phyloP scores from a whole-genome alignment of 2,329 filamentous ascomycete species.

The Aspergillus quadrilineatus region DNA sequence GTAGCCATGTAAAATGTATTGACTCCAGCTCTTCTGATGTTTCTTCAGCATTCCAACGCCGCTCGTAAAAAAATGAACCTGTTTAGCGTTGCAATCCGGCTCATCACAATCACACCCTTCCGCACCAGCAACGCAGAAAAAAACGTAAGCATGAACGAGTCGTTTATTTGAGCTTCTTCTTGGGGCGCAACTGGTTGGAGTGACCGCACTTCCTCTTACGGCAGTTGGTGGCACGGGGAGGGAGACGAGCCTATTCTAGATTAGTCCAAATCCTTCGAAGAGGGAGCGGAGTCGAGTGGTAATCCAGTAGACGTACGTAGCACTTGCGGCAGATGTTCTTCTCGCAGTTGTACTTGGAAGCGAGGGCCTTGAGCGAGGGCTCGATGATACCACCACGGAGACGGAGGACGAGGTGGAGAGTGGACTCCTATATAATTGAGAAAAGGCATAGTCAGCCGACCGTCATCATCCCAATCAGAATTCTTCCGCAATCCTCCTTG shows the following conservation, averaged over 20 bases:
- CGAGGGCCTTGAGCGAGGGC: slow-evolving; percentile 96
- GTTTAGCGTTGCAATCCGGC: slow-evolving; percentile 37
- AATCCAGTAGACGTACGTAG: slow-evolving; percentile 68
- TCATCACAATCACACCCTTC: slow-evolving; percentile 33
- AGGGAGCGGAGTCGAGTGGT: not conserved
- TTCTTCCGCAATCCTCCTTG: slow-evolving; percentile 2
- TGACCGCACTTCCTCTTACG: slow-evolving; percentile 99
- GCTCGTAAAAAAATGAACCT: slow-evolving; percentile 28
- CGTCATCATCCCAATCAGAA: slow-evolving; percentile 1
- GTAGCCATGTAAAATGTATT: slow-evolving; percentile 30
- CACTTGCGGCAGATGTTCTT: slow-evolving; percentile 99
- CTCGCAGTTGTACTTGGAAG: slow-evolving; percentile 99
- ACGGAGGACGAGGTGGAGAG: slow-evolving; percentile 96
- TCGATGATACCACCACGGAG: slow-evolving; percentile 99
- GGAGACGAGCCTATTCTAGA: slow-evolving; percentile 67
- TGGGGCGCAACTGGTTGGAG: slow-evolving; percentile 99
- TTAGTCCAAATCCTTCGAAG: not conserved
- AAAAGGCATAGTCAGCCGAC: slow-evolving; percentile 34
- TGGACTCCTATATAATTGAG: slow-evolving; percentile 71
- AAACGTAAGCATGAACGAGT: slow-evolving; percentile 44
- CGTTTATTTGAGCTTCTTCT: slow-evolving; percentile 98
- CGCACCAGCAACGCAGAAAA: slow-evolving; percentile 44
- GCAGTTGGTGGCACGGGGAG: slow-evolving; percentile 99
- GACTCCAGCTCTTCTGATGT: slow-evolving; percentile 36
- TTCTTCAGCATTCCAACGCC: slow-evolving; percentile 42